These are phyloP conservation scores for Aspergillus neoniger DNA, from an alignment of 2,329 filamentous ascomycete species.

Conservation along the genomic window DNA sequence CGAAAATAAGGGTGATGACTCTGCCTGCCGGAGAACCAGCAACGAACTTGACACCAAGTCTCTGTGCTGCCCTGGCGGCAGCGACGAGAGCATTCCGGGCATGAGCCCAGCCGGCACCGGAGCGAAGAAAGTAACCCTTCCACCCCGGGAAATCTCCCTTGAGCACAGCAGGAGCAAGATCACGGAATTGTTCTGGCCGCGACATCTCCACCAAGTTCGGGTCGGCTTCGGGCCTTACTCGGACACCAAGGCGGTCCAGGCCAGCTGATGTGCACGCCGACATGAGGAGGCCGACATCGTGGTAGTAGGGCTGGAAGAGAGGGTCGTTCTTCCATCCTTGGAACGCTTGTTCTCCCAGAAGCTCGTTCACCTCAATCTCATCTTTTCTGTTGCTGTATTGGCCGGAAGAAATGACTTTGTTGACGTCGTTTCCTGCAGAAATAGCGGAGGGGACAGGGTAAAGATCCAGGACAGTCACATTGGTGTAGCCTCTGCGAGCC, in stretches of 20 bases:
- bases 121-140: constrained; percentile 46
- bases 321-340: constrained; percentile 49
- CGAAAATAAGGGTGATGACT: constrained; percentile 41
- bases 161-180: constrained; percentile 52
- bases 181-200: constrained; percentile 48
- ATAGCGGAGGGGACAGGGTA: constrained; percentile 51
- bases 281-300: constrained; percentile 47
- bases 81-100: constrained; percentile 51
- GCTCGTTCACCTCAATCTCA: constrained; percentile 25
- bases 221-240: constrained; percentile 32
- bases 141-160: constrained; percentile 48
- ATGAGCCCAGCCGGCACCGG: constrained; percentile 55
- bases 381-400: constrained; percentile 37
- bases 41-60: constrained; percentile 51
- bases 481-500: constrained; percentile 46
- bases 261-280: constrained; percentile 46
- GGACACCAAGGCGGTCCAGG: constrained; percentile 38
- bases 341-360: constrained; percentile 35
- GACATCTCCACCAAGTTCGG: constrained; percentile 39
- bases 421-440: constrained; percentile 51
- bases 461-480: constrained; percentile 51
- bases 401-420: constrained; percentile 47
- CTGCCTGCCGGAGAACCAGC: constrained; percentile 42
- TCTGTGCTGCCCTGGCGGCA: constrained; percentile 47
- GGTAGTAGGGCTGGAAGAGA: constrained; percentile 49